Conservation (phyloP, 2,329 filamentous ascomycete species). For the Fusarium sterilihyphosum region DNA sequence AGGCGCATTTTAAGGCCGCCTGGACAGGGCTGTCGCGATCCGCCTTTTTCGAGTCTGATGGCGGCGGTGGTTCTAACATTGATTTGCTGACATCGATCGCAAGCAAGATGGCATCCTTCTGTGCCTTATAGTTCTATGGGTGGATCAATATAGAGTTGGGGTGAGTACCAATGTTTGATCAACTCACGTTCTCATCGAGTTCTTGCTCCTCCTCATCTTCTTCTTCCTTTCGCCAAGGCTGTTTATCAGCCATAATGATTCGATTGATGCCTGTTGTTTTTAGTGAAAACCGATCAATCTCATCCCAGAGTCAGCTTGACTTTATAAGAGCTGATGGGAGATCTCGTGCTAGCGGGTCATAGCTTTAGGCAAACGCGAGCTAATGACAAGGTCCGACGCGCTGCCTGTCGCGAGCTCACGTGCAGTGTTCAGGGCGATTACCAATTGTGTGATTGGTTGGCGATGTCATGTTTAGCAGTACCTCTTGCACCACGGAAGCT, state of each 20-base stretch:
- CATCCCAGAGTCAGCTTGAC: conserved; percentile 30
- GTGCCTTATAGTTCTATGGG: conserved; percentile 81
- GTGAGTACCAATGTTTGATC: not conserved
- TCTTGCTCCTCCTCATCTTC: conserved; percentile 72
- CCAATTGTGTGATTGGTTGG: conserved; percentile 42
- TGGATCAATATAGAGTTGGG: conserved; percentile 20
- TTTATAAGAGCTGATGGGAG: conserved; percentile 38
- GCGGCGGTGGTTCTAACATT: conserved; percentile 78
- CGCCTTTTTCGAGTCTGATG: conserved; percentile 76
- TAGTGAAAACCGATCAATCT: conserved; percentile 5
- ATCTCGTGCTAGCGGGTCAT: conserved; percentile 38
- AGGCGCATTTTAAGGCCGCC: conserved; percentile 92
- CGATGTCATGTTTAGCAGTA: conserved; percentile 13
- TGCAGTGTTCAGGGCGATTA: conserved; percentile 36
- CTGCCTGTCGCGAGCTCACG: conserved; percentile 46
- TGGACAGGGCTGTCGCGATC: conserved; percentile 81
- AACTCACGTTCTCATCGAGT: conserved; percentile 69
- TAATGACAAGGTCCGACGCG: conserved; percentile 35
- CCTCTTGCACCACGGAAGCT: not conserved
- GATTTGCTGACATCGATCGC: conserved; percentile 91
- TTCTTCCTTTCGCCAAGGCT: conserved; percentile 61
- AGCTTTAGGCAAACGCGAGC: conserved; percentile 49
- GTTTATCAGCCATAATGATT: conserved; percentile 48
- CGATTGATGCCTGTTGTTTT: conserved; percentile 3
- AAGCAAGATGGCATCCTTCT: conserved; percentile 98